Base-by-base conservation (phyloP, 768 basidiomycete species). In the Trametes cubensis region DNA sequence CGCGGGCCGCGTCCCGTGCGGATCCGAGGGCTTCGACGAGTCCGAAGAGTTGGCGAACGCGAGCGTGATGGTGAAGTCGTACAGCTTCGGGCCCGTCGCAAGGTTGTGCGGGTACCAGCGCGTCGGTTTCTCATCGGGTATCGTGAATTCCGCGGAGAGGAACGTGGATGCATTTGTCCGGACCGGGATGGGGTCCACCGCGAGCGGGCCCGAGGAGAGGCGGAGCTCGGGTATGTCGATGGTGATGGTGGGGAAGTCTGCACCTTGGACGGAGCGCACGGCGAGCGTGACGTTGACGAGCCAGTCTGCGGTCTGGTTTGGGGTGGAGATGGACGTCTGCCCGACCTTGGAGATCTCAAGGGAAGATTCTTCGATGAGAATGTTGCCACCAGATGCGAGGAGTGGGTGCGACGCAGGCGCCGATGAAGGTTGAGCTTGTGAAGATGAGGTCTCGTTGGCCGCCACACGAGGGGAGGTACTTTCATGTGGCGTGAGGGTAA, bases 81-180 rank as follows among this genome's bases (percentile, higher is more conserved):
- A 85, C 15, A 84, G 72, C 59, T 80, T 78, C 10, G 84, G 85
- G 34, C 34, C 34, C 15, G 74, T 79, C 20, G 83, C 85, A 47
- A 85, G 81, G 66, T 83, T 80, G 66, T 79, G 77, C 6, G 83
- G 81, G 64, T 76, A 85, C 85, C 84, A 85, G 23, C 83, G 74
- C 63, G 80, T 71, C 13, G 81, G 82, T 6, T 80, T 64, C 10
- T 62, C 67, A 46, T 85, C 81, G 0, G 80, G 78, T 40, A 85
- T 75, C 8, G 71, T 73, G 78, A 82, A 84, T 18, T 69, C 67
- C 6, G 75, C 81, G 39, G 73, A 76, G 21, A 82, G 67, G 74
- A 79, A 82, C 8, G 75, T 75, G 0, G 80, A 70, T 8, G 63
- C 64, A 23, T 72, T 70, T 1, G 71, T 74, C 50, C 69, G 44